Percentiles rank a stretch among this genome's conserved stretches.
Evolutionary conservation across 139 green algal genomes (phyloP).

Genomic region (Ostreobium quekettii): DNA sequence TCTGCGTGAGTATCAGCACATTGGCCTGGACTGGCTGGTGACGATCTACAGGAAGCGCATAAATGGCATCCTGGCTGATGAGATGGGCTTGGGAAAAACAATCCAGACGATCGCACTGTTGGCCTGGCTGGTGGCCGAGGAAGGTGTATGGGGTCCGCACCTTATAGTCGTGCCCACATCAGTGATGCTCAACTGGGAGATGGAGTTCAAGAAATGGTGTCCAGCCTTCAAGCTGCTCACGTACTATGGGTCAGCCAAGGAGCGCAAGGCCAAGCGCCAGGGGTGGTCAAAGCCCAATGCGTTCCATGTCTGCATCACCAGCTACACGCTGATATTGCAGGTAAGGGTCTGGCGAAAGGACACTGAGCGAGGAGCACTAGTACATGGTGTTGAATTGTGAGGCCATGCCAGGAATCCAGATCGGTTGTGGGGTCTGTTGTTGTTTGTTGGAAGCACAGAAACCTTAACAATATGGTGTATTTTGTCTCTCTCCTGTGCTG

Average conservation of each 20-base stretch:
- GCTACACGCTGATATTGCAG: constrained; percentile 90
- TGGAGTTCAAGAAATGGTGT: constrained; percentile 99
- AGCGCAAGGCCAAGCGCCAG: constrained; percentile 88
- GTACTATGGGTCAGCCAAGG: constrained; percentile 90
- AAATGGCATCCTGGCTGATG: constrained; percentile 91
- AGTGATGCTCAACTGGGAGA: constrained; percentile 99
- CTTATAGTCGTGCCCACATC: constrained; percentile 90
- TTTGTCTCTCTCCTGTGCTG: too few relatives aligned
- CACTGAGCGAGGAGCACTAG: background rate
- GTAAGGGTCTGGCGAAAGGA: constrained; percentile 20
- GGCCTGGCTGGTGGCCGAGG: constrained; percentile 81
- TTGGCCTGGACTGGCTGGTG: constrained; percentile 96
- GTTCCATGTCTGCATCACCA: constrained; percentile 99
- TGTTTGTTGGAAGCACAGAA: too few relatives aligned
- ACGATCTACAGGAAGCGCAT: constrained; percentile 80
- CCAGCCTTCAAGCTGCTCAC: constrained; percentile 98
- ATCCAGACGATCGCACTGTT: constrained; percentile 94
- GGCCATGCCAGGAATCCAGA: background rate
- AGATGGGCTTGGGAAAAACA: constrained; percentile 88
- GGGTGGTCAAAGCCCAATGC: constrained; percentile 95
- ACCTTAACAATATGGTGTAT: too few relatives aligned
- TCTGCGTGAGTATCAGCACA: constrained; percentile 93
- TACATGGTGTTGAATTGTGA: background rate
- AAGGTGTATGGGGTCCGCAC: constrained; percentile 92
- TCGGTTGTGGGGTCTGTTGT: background rate